Evolutionary conservation across 495 filamentous ascomycete genomes (phyloP), one percentile per base, ranked within the genome.

Genomic region (Glonium stellatum): DNA sequence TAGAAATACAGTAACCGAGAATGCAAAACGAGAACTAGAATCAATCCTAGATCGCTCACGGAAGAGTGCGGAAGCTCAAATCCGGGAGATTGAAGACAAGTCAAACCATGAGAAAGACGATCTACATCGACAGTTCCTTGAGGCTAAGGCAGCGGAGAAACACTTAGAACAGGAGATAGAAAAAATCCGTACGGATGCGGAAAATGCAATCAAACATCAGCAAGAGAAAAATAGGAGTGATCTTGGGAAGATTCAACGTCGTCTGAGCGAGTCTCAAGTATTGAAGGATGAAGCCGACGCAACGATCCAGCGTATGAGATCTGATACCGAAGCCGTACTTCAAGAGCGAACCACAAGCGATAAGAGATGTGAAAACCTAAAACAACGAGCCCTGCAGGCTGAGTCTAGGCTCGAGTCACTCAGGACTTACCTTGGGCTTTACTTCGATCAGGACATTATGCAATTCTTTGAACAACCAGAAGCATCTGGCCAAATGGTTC

Each of bases 11-110:
- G 36, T 34, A 1, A 37, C 66, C 18, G 57, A 60, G 48, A 52
- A 59, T 12, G 49, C 54, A 23, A 58, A 54, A 10, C 5, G 34
- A 39, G 59, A 64, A 5, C 36, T 61, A 9, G 44, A 60, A 48
- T 57, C 42, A 35, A 27, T 52, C 57, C 25, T 65, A n/a, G 19
- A 61, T 39, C 55, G 27, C 34, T 4, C 22, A 9, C 59, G 23
- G 13, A 19, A 8, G 15, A 18, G 47, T 3, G 42, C 42, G 5
- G 53, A 56, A n/a, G n/a, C 50, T 25, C 9, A 35, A 37, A 18
- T 51, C 4, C 35, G 63, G 36, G 55, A 63, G 21, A 36, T 21
- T 35, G 23, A 60, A 23, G 23, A 55, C 6, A 31, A 50, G 37
- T 55, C 34, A 18, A 6, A 31, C 2, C 8, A 15, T 23, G 53